Conservation (phyloP, 306 rosid species). For the Fagus sylvatica region DNA sequence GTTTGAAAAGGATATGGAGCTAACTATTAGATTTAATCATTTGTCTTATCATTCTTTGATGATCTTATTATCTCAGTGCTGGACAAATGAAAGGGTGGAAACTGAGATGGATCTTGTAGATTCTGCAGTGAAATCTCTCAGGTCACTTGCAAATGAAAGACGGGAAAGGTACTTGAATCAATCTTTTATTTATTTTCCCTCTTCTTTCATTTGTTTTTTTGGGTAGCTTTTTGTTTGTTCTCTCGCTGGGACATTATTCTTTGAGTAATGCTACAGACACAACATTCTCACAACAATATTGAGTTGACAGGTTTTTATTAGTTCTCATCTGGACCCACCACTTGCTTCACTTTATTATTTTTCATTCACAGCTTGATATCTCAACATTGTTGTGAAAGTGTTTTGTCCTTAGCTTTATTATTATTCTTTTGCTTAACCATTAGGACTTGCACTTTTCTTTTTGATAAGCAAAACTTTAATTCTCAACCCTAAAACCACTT, state of each 20-base stretch:
- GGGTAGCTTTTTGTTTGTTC: background rate
- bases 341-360: too few species aligned
- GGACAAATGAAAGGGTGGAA: slow-evolving; percentile 80
- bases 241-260: background rate
- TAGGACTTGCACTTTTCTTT: background rate
- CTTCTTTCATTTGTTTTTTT: background rate
- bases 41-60: background rate
- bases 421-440: background rate
- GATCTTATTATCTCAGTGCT: slow-evolving; percentile 45
- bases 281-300: too few species aligned
- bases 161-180: slow-evolving; percentile 69
- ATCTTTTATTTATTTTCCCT: background rate
- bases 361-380: too few species aligned
- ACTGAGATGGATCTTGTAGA: slow-evolving; percentile 70
- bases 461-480: background rate
- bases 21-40: background rate
- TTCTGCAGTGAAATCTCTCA: slow-evolving; percentile 67
- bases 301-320: too few species aligned
- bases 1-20: slow-evolving; percentile 2
- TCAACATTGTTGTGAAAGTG: too few species aligned
- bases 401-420: too few species aligned
- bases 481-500: background rate
- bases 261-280: background rate
- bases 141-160: slow-evolving; percentile 90
- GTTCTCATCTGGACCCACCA: too few species aligned